Percentiles rank a stretch among this genome's conserved stretches.
phyloP scores from a whole-genome alignment of 495 filamentous ascomycete species.

The Evansstolkia leycettana region DNA sequence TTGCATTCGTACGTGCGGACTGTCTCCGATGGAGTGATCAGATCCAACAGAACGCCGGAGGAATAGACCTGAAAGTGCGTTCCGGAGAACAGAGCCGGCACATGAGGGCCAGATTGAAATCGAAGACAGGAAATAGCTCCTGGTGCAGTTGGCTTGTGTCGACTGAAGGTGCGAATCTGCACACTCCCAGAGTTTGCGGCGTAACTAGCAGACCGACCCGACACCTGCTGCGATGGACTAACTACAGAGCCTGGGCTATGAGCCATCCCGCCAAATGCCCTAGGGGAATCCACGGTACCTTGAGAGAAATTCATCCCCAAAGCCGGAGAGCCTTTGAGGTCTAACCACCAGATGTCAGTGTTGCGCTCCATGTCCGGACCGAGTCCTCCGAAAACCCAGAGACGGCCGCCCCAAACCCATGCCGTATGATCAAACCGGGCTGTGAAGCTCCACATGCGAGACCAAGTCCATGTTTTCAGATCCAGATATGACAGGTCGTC shows the following conservation, averaged over 20 bases:
- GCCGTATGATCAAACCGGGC: conserved; percentile 87
- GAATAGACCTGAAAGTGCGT: conserved; percentile 92
- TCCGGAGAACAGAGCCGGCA: conserved; percentile 78
- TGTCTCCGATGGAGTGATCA: conserved; percentile 82
- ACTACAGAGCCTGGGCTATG: conserved; percentile 31
- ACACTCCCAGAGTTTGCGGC: conserved; percentile 82
- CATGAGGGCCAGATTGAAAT: conserved; percentile 77
- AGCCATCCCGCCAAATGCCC: conserved; percentile 19
- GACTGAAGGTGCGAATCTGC: conserved; percentile 62
- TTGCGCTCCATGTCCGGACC: conserved; percentile 92
- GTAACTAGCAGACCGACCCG: conserved; percentile 57
- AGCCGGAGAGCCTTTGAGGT: conserved; percentile 77
- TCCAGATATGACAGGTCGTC: conserved; percentile 96
- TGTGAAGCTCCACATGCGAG: conserved; percentile 87
- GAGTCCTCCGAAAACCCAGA: conserved; percentile 96
- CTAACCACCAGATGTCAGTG: conserved; percentile 92
- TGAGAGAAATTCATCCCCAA: conserved; percentile 65
- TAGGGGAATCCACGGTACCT: conserved; percentile 42
- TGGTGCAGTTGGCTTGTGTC: conserved; percentile 61
- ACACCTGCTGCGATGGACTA: conserved; percentile 28
- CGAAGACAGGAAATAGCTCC: conserved; percentile 81
- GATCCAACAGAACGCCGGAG: conserved; percentile 83
- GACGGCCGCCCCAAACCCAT: conserved; percentile 77
- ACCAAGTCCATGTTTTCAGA: conserved; percentile 97
- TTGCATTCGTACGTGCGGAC: conserved; percentile 78